phyloP scores from a whole-genome alignment of 148 eudicot species.

The Rhododendron williamsianum region DNA sequence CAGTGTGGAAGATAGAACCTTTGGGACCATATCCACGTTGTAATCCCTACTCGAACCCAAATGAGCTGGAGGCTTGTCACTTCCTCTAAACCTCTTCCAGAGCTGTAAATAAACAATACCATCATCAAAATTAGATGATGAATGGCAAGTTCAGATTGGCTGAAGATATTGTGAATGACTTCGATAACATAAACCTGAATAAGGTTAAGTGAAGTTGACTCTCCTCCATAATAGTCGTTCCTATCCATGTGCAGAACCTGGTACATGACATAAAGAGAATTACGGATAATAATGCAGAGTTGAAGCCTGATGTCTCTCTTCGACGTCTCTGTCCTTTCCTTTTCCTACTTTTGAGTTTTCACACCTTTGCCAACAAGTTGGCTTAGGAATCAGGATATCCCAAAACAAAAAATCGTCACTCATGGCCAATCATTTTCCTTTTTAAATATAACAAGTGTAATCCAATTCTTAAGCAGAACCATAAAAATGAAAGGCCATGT shows the following conservation, averaged over 20 bases:
- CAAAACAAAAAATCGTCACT: neutral
- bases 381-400: too few relatives aligned
- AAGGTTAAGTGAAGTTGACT: constrained; percentile 92
- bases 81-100: constrained; percentile 86
- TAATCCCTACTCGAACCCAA: constrained; percentile 88
- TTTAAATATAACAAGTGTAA: neutral
- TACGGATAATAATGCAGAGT: neutral
- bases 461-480: neutral
- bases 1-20: constrained; percentile 38
- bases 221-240: constrained; percentile 98
- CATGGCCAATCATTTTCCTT: neutral
- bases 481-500: neutral
- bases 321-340: neutral
- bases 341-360: neutral
- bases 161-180: neutral
- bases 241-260: constrained; percentile 99
- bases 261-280: neutral
- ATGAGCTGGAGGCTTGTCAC: constrained; percentile 73
- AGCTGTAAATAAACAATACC: constrained; percentile 42
- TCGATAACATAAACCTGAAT: constrained; percentile 48
- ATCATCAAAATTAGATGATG: neutral
- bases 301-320: neutral
- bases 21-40: constrained; percentile 94
- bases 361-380: neutral
- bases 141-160: neutral